Evolutionary conservation across 352 stramenopile genomes (phyloP), one percentile per base, ranked within the genome.

Genomic region (Globisporangium orthogonon): DNA sequence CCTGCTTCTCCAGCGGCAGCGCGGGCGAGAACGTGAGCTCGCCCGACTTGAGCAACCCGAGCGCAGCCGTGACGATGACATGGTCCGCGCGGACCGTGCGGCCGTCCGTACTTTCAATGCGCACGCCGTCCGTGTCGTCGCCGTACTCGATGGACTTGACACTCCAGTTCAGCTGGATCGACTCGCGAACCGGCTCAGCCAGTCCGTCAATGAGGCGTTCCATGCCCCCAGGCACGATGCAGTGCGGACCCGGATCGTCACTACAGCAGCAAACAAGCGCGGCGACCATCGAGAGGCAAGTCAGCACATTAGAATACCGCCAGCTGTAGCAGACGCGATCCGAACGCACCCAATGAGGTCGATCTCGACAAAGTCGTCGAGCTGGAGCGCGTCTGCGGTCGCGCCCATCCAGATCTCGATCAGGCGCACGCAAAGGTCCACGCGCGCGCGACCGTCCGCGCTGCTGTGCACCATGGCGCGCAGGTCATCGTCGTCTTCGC

Each of bases 341-440:
- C 23, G 4, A 30, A 50, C 69, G 13, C 60, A 86, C 76, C 73
- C 73, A 28, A 85, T 74, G 28, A 85, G 47, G 11, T 86, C 73
- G 14, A 69, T 72, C 33, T 80, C 71, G 17, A 67, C 48, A 50
- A 87, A 87, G 54, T 83, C 70, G 29, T 83, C 77, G 15, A 87
- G 67, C 57, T 86, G 74, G 15, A 87, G 58, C 37, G 68, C 61
- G 29, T 86, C 67, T 0, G 71, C 67, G 3, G 70, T 71, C 7
- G 73, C 61, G 3, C 77, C 77, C 62, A 87, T 82, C 73, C 75
- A 87, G 48, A 78, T 61, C 57, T 87, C 75, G 35, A 86, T 73
- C 46, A 83, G 52, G 3, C 65, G 69, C 28, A 86, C 37, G 33
- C 73, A 84, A 29, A 84, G 54, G 7, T 73, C 54, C 29, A 86